These are phyloP conservation scores for Aspergillus incahuasiensis DNA, from an alignment of 495 filamentous ascomycete species.

Conservation along the genomic window DNA sequence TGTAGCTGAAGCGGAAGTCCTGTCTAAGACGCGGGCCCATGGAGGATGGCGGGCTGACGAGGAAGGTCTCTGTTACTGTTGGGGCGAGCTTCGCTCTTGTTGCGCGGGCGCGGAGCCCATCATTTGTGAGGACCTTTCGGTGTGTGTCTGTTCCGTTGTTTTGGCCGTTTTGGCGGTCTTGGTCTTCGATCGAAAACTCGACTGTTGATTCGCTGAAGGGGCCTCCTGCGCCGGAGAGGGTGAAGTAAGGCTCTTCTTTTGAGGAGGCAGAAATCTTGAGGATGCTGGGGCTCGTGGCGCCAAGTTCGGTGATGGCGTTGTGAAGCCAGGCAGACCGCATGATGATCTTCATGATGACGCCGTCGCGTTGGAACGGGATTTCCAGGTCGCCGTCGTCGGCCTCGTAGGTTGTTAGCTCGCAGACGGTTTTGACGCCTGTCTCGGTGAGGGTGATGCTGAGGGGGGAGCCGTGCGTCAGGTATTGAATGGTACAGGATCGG, in stretches of 20 bases:
- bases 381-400: conserved; percentile 58
- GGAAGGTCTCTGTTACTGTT: conserved; percentile 47
- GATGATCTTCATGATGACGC: conserved; percentile 86
- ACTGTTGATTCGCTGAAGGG: conserved; percentile 75
- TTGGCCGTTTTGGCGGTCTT: conserved; percentile 32
- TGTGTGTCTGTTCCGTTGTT: conserved; percentile 15
- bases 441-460: conserved; percentile 80
- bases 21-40: conserved; percentile 39
- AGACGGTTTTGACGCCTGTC: conserved; percentile 80
- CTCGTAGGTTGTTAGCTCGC: conserved; percentile 87
- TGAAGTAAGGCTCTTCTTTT: conserved; percentile 60
- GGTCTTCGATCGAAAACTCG: conserved; percentile 71
- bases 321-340: conserved; percentile 80
- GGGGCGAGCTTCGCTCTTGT: conserved; percentile 45
- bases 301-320: conserved; percentile 78
- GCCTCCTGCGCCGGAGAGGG: conserved; percentile 64
- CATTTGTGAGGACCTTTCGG: conserved; percentile 30
- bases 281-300: conserved; percentile 60
- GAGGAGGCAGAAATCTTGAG: conserved; percentile 62
- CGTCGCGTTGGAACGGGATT: conserved; percentile 77
- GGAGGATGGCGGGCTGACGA: conserved; percentile 40
- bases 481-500: conserved; percentile 77
- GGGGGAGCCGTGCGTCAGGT: conserved; percentile 64
- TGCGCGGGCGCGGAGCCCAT: conserved; percentile 34
- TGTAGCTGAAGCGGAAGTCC: conserved; percentile 74